A percentile compares a stretch with the other conserved stretches of the same genome.
Conservation (phyloP, 2,329 filamentous ascomycete species). For the Cadophora malorum region DNA sequence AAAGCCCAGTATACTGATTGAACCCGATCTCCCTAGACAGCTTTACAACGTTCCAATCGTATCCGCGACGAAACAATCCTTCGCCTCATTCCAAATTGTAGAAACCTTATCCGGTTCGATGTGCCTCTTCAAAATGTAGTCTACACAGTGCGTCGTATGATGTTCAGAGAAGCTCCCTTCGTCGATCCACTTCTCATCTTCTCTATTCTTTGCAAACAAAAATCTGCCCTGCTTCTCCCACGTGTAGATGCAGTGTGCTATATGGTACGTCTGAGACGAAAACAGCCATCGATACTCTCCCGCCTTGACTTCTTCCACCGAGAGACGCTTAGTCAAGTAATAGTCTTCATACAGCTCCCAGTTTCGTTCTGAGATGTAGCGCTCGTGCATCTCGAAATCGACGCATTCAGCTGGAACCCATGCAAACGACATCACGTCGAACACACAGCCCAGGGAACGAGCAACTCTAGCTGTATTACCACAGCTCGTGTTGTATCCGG, state of each 20-base stretch:
- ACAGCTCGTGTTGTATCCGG: background rate
- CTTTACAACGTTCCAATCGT: background rate
- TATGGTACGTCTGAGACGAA: background rate
- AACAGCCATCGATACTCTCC: background rate
- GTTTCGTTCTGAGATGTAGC: background rate
- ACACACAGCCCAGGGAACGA: background rate
- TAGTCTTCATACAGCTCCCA: background rate
- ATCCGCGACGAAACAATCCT: background rate
- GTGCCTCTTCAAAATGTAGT: background rate
- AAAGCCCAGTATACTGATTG: too few relatives aligned
- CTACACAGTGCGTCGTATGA: conserved; percentile 5
- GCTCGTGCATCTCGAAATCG: background rate
- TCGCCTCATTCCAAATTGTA: background rate
- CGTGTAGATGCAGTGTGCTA: background rate
- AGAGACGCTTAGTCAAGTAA: background rate
- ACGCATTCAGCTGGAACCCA: background rate
- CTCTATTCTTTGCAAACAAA: conserved; percentile 1
- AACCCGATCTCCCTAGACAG: background rate
- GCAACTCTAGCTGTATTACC: background rate
- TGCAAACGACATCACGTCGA: background rate
- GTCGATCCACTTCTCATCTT: conserved; percentile 2
- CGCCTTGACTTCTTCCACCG: background rate
- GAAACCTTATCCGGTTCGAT: background rate
- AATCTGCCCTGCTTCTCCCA: conserved; percentile 8
- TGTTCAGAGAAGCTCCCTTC: background rate